phyloP scores from a whole-genome alignment of 148 eudicot species.

The Camellia japonica region DNA sequence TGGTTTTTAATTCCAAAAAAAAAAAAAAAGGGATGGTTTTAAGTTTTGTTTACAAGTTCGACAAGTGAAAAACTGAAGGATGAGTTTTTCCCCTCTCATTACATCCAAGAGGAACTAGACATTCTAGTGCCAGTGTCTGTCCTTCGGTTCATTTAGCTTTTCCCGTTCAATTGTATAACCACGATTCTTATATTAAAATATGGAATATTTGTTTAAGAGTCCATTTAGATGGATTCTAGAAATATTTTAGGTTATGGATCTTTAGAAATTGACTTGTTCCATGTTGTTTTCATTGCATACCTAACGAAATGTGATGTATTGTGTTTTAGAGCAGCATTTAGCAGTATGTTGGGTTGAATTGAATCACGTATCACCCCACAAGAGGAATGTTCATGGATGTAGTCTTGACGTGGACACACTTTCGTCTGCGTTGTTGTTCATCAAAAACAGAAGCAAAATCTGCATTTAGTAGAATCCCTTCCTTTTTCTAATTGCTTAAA shows the following conservation, averaged over 20 bases:
- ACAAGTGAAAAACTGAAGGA: background rate
- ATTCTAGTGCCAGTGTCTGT: background rate
- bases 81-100: background rate
- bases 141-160: background rate
- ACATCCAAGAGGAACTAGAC: background rate
- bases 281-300: background rate
- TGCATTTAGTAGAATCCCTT: conserved; percentile 7
- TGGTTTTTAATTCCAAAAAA: background rate
- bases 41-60: background rate
- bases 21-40: background rate
- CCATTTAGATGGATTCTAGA: background rate
- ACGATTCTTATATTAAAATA: background rate
- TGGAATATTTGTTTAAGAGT: too few species aligned
- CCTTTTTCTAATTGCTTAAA: background rate
- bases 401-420: background rate
- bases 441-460: background rate
- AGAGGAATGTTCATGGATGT: background rate
- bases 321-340: too few species aligned
- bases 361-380: background rate
- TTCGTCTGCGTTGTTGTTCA: background rate
- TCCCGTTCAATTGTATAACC: background rate
- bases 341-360: background rate
- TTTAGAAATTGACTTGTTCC: background rate
- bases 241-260: background rate
- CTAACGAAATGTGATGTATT: background rate